Evolutionary conservation across 2,329 filamentous ascomycete genomes (phyloP), one percentile per base, ranked within the genome.

Genomic region (Pyricularia pennisetigena): DNA sequence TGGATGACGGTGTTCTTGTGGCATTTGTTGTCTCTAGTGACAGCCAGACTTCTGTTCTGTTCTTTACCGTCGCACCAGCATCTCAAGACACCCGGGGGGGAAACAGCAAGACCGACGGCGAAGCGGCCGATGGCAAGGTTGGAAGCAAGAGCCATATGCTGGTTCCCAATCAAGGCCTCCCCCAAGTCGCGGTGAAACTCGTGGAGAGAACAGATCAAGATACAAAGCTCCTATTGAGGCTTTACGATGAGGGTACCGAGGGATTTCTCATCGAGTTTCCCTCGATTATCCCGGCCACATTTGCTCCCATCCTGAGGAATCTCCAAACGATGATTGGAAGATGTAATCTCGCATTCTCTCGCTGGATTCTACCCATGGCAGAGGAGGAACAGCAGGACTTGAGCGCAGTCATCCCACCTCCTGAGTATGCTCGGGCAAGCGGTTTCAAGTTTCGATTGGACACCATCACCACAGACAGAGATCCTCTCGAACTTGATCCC

Each of bases 221-320:
- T 9, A 26, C 20, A 41, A 29, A 57, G n/a, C 24, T 57, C 24
- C 20, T 67, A 23, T 26, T 28, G 5, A 61, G 35, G 30, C 59
- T 68, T 12, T 72, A 76, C 32, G 4, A 65, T 72, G 4, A 68
- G 70, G 0, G 41, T 24, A 0, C 61, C 70, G 7, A 73, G 0
- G 71, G 72, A 54, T 74, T 72, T 20, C 78, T 90, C 0, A 79
- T 90, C 0, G 88, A 90, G 70, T 89, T 90, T 68, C 88, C 87
- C 0, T 85, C 84, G 0, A 77, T 90, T 4, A 74, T 90, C 2
- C 76, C 88, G 2, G 81, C 83, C 0, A 81, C 87, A 0, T 90
- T 90, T 71, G 76, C 81, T 29, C 84, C 85, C 29, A 88, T 84
- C 0, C 78, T 90, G 0, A 75, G 79, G 62, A 83, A 83, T 0